Evolutionary conservation across 202 grass and related monocot species (phyloP).

Genomic region (Digitaria exilis): DNA sequence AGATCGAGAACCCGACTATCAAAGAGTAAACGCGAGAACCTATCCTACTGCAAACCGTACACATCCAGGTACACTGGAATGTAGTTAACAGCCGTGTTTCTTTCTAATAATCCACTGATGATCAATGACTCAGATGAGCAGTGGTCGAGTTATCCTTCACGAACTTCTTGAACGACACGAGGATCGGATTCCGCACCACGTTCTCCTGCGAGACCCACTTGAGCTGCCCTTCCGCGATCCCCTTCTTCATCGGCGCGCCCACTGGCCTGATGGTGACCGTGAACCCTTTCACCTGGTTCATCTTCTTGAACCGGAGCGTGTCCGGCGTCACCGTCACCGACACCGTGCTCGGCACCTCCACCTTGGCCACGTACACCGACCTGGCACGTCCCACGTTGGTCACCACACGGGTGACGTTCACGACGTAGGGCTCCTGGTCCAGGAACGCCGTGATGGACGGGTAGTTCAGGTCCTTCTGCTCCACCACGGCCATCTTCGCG

Average conservation of each 20-base stretch:
- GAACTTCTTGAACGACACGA: conserved; percentile 43
- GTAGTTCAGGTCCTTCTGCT: conserved; percentile 71
- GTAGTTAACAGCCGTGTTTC: background rate
- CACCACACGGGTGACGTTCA: conserved; percentile 48
- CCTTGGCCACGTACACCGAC: conserved; percentile 40
- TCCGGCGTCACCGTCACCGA: conserved; percentile 48
- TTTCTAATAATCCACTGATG: background rate
- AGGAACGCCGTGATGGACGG: conserved; percentile 65
- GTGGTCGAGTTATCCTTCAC: conserved; percentile 17
- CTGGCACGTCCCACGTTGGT: conserved; percentile 54
- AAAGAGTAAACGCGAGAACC: background rate
- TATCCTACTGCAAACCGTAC: background rate
- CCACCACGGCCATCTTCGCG: background rate
- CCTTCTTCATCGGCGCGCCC: background rate
- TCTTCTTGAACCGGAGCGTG: conserved; percentile 47
- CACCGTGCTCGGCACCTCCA: conserved; percentile 32
- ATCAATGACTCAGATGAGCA: background rate
- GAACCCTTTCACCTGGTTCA: conserved; percentile 57
- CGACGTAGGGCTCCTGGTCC: conserved; percentile 20
- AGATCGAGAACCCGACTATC: background rate
- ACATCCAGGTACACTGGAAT: background rate
- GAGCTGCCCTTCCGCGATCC: conserved; percentile 49
- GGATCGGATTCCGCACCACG: conserved; percentile 62
- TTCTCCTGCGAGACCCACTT: conserved; percentile 41
- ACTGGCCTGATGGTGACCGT: conserved; percentile 34